phyloP scores from a whole-genome alignment of 2,329 filamentous ascomycete genomes.

The Alternaria triticimaculans region DNA sequence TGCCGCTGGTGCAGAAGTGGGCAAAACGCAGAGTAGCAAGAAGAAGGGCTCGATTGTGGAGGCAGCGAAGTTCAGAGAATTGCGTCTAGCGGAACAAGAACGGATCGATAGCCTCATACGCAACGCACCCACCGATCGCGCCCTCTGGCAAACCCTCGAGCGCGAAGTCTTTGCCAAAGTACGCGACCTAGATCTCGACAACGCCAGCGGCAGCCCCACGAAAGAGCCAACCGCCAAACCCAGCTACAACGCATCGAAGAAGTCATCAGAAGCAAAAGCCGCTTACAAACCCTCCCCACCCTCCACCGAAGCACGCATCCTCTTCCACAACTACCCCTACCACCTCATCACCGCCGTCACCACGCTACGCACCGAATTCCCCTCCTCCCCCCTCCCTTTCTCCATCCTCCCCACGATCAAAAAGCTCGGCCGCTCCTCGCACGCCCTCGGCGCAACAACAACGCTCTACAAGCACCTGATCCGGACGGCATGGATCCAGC shows the following conservation, averaged over 20 bases:
- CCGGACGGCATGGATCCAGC: slow-evolving; percentile 65
- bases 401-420: slow-evolving; percentile 72
- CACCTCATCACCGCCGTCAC: slow-evolving; percentile 65
- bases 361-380: slow-evolving; percentile 65
- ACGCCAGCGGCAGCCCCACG: slow-evolving; percentile 6
- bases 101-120: slow-evolving; percentile 64
- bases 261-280: not conserved
- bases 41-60: slow-evolving; percentile 12
- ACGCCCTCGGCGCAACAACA: slow-evolving; percentile 74
- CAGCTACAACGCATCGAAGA: not conserved
- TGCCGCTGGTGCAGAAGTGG: not conserved
- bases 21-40: slow-evolving; percentile 15
- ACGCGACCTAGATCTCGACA: slow-evolving; percentile 60
- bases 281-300: slow-evolving; percentile 5
- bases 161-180: slow-evolving; percentile 70
- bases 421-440: slow-evolving; percentile 70
- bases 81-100: slow-evolving; percentile 51
- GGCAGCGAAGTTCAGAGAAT: slow-evolving; percentile 16
- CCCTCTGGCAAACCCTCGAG: slow-evolving; percentile 72
- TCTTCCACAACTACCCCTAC: slow-evolving; percentile 70
- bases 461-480: slow-evolving; percentile 73
- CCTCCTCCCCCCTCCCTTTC: slow-evolving; percentile 65
- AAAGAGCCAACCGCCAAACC: not conserved
- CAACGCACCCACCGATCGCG: slow-evolving; percentile 64
- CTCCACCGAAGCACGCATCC: slow-evolving; percentile 57